Percentiles rank a stretch among this genome's conserved stretches.
Conservation (phyloP, 169 alveolate genomes). For the Plasmodium sp. region DNA sequence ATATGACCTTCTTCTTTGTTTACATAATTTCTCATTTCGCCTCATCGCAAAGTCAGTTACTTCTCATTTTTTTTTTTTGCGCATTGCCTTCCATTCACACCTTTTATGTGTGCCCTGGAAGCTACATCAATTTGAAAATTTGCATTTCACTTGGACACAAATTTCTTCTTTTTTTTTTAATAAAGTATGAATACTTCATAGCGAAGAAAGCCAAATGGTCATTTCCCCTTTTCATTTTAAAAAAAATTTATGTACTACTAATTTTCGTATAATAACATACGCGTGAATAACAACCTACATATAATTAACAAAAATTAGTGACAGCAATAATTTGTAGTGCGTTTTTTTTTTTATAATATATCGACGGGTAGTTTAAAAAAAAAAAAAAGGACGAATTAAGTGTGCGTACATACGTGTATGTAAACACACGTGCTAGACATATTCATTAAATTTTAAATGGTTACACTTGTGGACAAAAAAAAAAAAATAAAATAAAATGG, state of each 20-base stretch:
- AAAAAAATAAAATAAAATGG: background rate
- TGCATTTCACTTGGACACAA: background rate
- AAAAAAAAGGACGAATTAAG: background rate
- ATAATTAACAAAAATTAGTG: background rate
- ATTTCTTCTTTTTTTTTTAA: constrained; percentile 18
- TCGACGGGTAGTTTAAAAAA: background rate
- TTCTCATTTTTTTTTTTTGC: constrained; percentile 13
- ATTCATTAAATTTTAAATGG: background rate
- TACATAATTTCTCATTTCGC: background rate
- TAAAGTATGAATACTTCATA: background rate
- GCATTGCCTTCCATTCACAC: background rate
- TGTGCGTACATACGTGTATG: background rate
- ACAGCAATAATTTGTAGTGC: background rate
- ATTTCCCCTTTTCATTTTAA: background rate
- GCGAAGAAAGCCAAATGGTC: background rate
- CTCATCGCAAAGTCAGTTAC: background rate
- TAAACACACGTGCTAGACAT: background rate
- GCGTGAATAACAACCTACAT: background rate
- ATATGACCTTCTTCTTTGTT: background rate
- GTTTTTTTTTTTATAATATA: background rate
- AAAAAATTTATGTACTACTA: background rate
- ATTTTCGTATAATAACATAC: background rate
- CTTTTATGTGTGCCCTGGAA: background rate
- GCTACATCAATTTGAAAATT: constrained; percentile 1
- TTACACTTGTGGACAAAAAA: background rate